Evolutionary conservation across 768 basidiomycete species (phyloP).

Genomic region (Xerocomus spinulosus): DNA sequence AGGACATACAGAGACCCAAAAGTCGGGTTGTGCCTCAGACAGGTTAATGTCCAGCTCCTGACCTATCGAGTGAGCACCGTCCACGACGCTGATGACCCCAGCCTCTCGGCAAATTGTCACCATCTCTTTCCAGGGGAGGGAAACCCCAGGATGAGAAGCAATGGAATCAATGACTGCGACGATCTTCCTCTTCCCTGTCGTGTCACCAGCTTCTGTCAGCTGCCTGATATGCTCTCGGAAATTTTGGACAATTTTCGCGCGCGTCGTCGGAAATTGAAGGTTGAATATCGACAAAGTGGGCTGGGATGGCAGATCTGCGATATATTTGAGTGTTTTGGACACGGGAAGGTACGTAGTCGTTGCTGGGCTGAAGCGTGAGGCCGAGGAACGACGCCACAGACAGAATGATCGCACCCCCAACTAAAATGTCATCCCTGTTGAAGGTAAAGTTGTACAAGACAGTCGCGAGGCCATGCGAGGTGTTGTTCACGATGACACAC

Average conservation of each 20-base stretch:
- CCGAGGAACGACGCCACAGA: not conserved
- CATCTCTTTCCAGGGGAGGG: conserved; percentile 69
- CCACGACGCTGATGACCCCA: conserved; percentile 63
- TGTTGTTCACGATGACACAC: conserved; percentile 42
- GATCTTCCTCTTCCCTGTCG: conserved; percentile 40
- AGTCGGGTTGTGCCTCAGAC: conserved; percentile 55
- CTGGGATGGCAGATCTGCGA: conserved; percentile 52
- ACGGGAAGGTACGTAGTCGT: conserved; percentile 58
- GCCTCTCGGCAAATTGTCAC: conserved; percentile 60
- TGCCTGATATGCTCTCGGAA: conserved; percentile 40
- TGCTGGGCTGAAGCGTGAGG: conserved; percentile 33
- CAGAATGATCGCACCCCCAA: conserved; percentile 34
- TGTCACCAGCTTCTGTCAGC: conserved; percentile 21
- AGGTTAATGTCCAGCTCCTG: conserved; percentile 63
- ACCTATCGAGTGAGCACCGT: conserved; percentile 77
- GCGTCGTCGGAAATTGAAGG: conserved; percentile 54
- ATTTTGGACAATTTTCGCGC: conserved; percentile 45
- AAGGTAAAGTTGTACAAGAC: conserved; percentile 57
- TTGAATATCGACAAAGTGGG: conserved; percentile 47
- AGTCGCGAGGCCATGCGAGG: conserved; percentile 47
- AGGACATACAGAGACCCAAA: conserved; percentile 65
- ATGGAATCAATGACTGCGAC: conserved; percentile 71
- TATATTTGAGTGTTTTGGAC: conserved; percentile 44
- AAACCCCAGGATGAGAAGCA: conserved; percentile 53
- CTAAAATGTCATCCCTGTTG: conserved; percentile 55